Evolutionary conservation across 192 early-diverging fungal species (phyloP).

Genomic region (Coemansia sp.): DNA sequence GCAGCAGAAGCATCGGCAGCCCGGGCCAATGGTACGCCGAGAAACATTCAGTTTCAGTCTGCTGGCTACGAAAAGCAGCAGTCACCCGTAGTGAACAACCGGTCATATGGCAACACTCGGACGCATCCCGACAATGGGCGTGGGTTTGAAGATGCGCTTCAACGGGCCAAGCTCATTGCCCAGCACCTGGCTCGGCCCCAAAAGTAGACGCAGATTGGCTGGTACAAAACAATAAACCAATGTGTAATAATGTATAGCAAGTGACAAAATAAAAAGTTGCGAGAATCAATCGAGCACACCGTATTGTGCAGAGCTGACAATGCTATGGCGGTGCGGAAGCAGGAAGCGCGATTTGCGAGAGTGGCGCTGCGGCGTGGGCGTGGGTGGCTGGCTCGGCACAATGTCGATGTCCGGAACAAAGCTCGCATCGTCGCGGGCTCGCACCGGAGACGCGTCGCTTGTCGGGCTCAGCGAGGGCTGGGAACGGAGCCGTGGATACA

Average conservation of each 20-base stretch:
- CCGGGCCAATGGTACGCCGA: slow-evolving; percentile 15
- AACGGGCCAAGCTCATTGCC: slow-evolving; percentile 44
- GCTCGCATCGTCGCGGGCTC: slow-evolving; percentile 5
- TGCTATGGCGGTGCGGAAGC: slow-evolving; percentile 26
- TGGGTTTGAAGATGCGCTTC: slow-evolving; percentile 38
- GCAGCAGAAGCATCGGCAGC: slow-evolving; percentile 12
- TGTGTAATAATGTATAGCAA: too few relatives aligned
- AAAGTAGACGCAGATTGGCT: background rate
- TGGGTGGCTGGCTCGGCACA: background rate
- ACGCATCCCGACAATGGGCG: slow-evolving; percentile 17
- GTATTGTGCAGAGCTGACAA: slow-evolving; percentile 11
- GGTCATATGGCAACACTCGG: background rate
- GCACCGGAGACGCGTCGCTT: slow-evolving; percentile 4
- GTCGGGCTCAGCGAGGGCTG: slow-evolving; percentile 38
- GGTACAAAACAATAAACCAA: background rate
- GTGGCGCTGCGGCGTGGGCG: slow-evolving; percentile 1
- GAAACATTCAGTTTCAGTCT: slow-evolving; percentile 34
- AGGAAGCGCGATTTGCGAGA: slow-evolving; percentile 25
- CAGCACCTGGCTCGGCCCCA: slow-evolving; percentile 32
- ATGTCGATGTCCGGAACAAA: slow-evolving; percentile 32
- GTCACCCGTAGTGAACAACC: background rate
- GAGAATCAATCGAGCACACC: background rate
- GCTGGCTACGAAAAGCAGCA: slow-evolving; percentile 9
- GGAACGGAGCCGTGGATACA: slow-evolving; percentile 44
- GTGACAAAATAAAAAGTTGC: background rate